A percentile compares a stretch with the other conserved stretches of the same genome.
Evolutionary conservation across 75 land plant species (phyloP).

Genomic region (Sequoia sempervirens): DNA sequence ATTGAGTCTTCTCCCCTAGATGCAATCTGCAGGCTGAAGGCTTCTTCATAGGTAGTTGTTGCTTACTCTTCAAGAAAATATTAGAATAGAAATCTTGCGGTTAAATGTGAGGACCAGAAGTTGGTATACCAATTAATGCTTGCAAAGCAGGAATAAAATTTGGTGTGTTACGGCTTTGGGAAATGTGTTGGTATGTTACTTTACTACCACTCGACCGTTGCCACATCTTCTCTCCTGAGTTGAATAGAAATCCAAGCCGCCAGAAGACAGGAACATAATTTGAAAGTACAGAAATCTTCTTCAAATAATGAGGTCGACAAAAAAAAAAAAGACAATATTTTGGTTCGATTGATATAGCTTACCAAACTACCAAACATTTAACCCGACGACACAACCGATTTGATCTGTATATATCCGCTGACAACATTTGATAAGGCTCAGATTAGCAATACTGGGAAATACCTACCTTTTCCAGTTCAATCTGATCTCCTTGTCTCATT

Average conservation of each 20-base stretch:
- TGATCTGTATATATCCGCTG: background rate
- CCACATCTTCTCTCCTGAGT: background rate
- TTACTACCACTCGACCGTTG: background rate
- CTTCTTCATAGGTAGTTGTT: too few relatives aligned
- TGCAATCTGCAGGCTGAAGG: too few relatives aligned
- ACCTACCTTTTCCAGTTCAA: background rate
- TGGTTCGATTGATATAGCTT: background rate
- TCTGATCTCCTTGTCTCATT: background rate
- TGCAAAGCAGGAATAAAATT: background rate
- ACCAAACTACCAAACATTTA: background rate
- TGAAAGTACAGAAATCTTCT: too few relatives aligned
- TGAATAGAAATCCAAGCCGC: background rate
- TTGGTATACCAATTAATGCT: background rate
- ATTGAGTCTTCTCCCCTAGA: too few relatives aligned
- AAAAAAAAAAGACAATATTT: background rate
- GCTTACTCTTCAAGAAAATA: too few relatives aligned
- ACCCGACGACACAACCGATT: conserved; percentile 3
- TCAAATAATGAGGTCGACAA: background rate
- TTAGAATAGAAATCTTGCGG: background rate
- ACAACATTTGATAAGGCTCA: background rate
- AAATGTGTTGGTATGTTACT: background rate
- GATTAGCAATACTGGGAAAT: background rate
- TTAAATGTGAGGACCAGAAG: background rate
- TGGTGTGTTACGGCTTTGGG: background rate
- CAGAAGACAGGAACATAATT: background rate